Evolutionary conservation across 1,139 yeast species (phyloP).

Genomic region (Debaryomyces udenii): DNA sequence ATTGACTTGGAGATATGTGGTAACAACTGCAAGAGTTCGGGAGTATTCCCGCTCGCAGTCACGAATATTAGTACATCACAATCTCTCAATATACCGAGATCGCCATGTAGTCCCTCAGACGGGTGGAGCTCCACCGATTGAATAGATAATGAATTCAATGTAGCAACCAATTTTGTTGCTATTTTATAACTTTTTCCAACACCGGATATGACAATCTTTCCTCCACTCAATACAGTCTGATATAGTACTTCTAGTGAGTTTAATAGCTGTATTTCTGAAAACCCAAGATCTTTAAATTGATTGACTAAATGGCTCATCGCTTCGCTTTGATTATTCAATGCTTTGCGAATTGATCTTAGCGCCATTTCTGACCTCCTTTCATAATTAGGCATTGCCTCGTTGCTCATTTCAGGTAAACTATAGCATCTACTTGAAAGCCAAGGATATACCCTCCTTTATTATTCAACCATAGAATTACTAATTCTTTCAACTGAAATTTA

Average conservation of each 20-base stretch:
- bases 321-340: slow-evolving; percentile 36
- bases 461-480: background rate
- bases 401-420: background rate
- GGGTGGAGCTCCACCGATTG: slow-evolving; percentile 75
- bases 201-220: slow-evolving; percentile 76
- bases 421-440: background rate
- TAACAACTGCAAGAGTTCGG: slow-evolving; percentile 64
- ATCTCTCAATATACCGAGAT: slow-evolving; percentile 69
- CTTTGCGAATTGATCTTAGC: slow-evolving; percentile 27
- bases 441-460: background rate
- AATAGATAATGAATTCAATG: slow-evolving; percentile 76
- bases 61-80: slow-evolving; percentile 68
- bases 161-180: slow-evolving; percentile 77
- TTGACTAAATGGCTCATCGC: slow-evolving; percentile 34
- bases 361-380: slow-evolving; percentile 5
- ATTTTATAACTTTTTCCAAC: slow-evolving; percentile 85
- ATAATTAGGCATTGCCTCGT: slow-evolving; percentile 2
- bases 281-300: slow-evolving; percentile 38
- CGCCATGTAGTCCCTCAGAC: slow-evolving; percentile 89
- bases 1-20: slow-evolving; percentile 58
- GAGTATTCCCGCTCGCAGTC: slow-evolving; percentile 83
- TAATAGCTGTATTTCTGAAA: slow-evolving; percentile 53
- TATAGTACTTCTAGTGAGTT: slow-evolving; percentile 55
- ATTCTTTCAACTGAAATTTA: background rate
- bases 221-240: slow-evolving; percentile 49